phyloP scores from a whole-genome alignment of 805 yeast species.

The Ogataea henricii region DNA sequence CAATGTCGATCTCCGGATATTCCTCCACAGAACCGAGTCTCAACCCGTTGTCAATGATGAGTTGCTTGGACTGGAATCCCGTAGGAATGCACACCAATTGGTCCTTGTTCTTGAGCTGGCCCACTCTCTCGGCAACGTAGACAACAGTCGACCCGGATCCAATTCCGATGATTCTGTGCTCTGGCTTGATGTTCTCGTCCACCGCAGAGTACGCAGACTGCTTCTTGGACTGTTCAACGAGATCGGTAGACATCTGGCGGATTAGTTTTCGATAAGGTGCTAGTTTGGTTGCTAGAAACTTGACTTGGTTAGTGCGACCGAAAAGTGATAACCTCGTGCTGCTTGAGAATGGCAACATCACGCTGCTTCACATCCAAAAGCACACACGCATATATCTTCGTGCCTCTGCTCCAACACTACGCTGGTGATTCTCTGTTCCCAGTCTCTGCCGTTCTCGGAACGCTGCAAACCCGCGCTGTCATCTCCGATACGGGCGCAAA shows the following conservation, averaged over 20 bases:
- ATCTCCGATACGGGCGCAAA: conserved; percentile 14
- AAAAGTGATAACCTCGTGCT: not conserved
- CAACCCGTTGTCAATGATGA: conserved; percentile 81
- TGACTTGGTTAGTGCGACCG: not conserved
- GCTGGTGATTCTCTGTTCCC: not conserved
- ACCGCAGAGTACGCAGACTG: conserved; percentile 91
- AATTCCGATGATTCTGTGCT: conserved; percentile 80
- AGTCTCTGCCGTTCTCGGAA: not conserved
- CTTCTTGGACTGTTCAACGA: conserved; percentile 82
- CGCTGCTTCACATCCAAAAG: not conserved
- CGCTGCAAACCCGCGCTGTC: conserved; percentile 13
- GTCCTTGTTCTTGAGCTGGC: conserved; percentile 57
- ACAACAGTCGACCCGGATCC: conserved; percentile 98
- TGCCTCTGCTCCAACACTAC: not conserved
- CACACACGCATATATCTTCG: not conserved
- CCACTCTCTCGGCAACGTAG: conserved; percentile 94
- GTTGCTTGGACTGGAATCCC: conserved; percentile 90
- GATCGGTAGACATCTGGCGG: conserved; percentile 24
- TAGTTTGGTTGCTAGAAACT: not conserved
- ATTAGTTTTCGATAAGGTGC: not conserved
- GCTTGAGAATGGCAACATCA: not conserved
- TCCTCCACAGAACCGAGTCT: conserved; percentile 81
- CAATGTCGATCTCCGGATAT: conserved; percentile 79
- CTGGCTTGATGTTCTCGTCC: conserved; percentile 73
- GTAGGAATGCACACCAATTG: conserved; percentile 86